A percentile compares a stretch with the other conserved stretches of the same genome.
These are phyloP conservation scores for Acacia crassicarpa DNA, from an alignment of 306 rosid species.

Conservation along the genomic window DNA sequence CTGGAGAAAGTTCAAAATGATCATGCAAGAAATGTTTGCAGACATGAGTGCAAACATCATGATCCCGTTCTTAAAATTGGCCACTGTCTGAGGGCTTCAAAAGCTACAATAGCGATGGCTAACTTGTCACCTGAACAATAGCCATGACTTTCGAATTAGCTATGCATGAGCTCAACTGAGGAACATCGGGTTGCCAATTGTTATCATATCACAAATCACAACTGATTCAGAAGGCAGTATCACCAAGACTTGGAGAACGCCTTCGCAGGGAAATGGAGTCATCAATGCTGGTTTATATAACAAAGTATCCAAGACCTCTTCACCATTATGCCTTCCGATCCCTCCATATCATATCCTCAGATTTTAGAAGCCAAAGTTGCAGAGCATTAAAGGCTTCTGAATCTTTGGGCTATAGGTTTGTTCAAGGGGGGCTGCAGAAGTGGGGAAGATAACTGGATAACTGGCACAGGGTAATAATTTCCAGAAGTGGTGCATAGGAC, in stretches of 20 bases:
- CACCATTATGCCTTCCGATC: not conserved
- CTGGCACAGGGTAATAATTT: not conserved
- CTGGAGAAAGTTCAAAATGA: not conserved
- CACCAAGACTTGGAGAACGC: not conserved
- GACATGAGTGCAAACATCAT: not conserved
- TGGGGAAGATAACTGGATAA: not conserved
- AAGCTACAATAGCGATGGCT: not conserved
- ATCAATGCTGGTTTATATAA: not conserved
- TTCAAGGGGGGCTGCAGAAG: not conserved
- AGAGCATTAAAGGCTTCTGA: not conserved
- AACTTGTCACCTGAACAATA: not conserved
- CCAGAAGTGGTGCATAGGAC: not conserved
- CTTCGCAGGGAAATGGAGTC: not conserved
- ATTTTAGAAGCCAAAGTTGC: not conserved
- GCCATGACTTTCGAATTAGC: not conserved
- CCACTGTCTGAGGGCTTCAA: not conserved
- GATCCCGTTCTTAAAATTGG: not conserved
- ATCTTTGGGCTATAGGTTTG: not conserved
- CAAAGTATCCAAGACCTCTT: not conserved
- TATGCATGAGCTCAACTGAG: not conserved
- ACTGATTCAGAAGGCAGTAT: not conserved
- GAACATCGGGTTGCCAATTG: not conserved
- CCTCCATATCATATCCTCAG: not conserved
- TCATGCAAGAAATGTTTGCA: not conserved
- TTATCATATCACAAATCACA: not conserved